Base-by-base conservation (phyloP, 148 eudicot genomes). In the Cornus controversa region DNA sequence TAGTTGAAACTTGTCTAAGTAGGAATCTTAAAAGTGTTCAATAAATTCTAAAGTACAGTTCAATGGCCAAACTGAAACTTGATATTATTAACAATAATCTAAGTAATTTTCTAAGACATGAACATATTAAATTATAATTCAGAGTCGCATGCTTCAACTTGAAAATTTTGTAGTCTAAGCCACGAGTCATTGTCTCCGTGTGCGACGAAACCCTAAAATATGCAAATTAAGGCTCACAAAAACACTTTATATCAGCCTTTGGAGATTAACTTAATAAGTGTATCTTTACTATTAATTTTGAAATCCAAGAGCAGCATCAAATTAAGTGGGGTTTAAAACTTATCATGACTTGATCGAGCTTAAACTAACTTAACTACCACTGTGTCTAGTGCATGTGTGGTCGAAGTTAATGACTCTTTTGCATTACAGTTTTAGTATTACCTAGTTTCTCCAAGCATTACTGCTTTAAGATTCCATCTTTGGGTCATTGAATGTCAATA, bases 121-220 rank as follows among this genome's bases (percentile, higher is more conserved):
- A 50, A 50, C 9, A 10, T 0, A 37, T n/a, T 24, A 75, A 5
- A 8, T 1, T 15, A 5, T 75, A 45, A 2, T 45, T 16, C 68
- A 78, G 34, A 13, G 62, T 15, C 64, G 64, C 80, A 78, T 71
- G 80, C 71, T 50, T 63, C 71, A 72, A 78, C 76, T 78, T 72
- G 75, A 31, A 5, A 57, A 34, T 68, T 70, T 25, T 69, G 1
- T 70, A 60, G 64, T 60, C 24, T 0, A 60, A 60, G 24, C 25
- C 64, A 60, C 64, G 25, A 60, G 64, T 60, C 25, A 14, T 20
- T 60, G 64, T 60, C 64, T 18, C 64, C 23, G 10, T 60, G 64
- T 60, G 24, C 23, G 64, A 60, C 64, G 0, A 60, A 60, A 60
- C 64, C 64, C 25, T 60, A 18, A 60, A 60, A 60, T 60, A 60